phyloP scores from a whole-genome alignment of 257 asterid genomes.

The Thymus quinquecostatus region DNA sequence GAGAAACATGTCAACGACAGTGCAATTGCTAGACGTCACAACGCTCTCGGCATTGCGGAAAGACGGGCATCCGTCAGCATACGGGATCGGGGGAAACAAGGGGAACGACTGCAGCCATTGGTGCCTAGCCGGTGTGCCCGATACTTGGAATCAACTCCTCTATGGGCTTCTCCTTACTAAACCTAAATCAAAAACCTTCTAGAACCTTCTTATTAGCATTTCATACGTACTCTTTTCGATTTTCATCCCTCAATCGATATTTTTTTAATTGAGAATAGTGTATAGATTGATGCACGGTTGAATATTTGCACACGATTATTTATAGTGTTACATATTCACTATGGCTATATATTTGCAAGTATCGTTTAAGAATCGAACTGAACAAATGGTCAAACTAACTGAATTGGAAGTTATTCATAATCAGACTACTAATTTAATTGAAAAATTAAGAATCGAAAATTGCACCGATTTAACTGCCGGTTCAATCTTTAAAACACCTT shows the following conservation, averaged over 20 bases:
- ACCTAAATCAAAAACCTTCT: constrained; percentile 26
- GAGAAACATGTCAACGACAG: constrained; percentile 52
- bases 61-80: constrained; percentile 74
- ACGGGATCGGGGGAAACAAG: constrained; percentile 41
- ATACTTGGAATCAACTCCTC: constrained; percentile 68
- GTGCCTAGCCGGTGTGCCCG: constrained; percentile 77
- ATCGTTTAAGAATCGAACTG: too few species aligned
- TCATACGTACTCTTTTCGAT: neutral
- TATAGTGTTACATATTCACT: too few species aligned
- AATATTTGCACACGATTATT: too few species aligned
- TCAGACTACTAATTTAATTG: too few species aligned
- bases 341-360: too few species aligned
- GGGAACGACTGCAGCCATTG: constrained; percentile 84
- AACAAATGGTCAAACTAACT: too few species aligned
- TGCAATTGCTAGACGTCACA: constrained; percentile 59
- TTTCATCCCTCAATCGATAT: neutral
- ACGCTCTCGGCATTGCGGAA: constrained; percentile 67
- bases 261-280: too few species aligned
- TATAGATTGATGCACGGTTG: too few species aligned
- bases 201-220: neutral
- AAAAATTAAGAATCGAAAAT: too few species aligned
- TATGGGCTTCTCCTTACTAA: constrained; percentile 38
- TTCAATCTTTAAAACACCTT: too few species aligned
- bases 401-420: too few species aligned
- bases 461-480: too few species aligned